Conservation (phyloP, 331 rosid genomes). For the Cydonia oblonga region DNA sequence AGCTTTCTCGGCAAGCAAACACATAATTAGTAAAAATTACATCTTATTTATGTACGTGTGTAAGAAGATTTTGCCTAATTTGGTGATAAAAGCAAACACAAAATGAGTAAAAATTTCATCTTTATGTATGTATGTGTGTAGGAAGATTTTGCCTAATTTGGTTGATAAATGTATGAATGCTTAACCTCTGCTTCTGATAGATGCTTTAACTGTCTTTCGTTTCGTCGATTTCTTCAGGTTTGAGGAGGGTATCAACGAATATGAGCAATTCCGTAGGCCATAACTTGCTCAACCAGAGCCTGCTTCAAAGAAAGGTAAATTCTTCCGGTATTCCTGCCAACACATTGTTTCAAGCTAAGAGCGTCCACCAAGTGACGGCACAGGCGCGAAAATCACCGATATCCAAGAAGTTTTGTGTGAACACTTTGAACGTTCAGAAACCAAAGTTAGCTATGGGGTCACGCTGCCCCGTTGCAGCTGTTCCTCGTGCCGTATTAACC, state of each 20-base stretch:
- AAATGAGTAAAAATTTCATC: not conserved
- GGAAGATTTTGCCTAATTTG: not conserved
- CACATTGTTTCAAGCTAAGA: slow-evolving; percentile 33
- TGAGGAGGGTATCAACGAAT: slow-evolving; percentile 24
- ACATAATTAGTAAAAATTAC: no score
- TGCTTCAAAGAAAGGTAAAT: slow-evolving; percentile 46
- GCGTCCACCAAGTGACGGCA: slow-evolving; percentile 32
- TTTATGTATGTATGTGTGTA: not conserved
- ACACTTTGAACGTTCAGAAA: slow-evolving; percentile 29
- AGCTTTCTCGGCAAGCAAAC: not conserved
- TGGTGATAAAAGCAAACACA: not conserved
- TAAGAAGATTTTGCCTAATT: no score
- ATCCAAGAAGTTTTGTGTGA: slow-evolving; percentile 50
- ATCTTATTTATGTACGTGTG: no score
- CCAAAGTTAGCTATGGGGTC: slow-evolving; percentile 39
- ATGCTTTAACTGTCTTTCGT: not conserved
- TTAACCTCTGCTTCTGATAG: not conserved
- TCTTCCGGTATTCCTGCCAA: slow-evolving; percentile 39
- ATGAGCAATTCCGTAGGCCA: slow-evolving; percentile 65
- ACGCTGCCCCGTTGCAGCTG: slow-evolving; percentile 3
- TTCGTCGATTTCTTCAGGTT: slow-evolving; percentile 25
- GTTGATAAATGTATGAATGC: not conserved
- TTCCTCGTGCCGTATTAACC: slow-evolving; percentile 57
- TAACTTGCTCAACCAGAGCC: slow-evolving; percentile 49
- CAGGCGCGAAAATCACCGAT: slow-evolving; percentile 30